Conservation (phyloP, 148 eudicot genomes). For the Vaccinium vitisidaea region DNA sequence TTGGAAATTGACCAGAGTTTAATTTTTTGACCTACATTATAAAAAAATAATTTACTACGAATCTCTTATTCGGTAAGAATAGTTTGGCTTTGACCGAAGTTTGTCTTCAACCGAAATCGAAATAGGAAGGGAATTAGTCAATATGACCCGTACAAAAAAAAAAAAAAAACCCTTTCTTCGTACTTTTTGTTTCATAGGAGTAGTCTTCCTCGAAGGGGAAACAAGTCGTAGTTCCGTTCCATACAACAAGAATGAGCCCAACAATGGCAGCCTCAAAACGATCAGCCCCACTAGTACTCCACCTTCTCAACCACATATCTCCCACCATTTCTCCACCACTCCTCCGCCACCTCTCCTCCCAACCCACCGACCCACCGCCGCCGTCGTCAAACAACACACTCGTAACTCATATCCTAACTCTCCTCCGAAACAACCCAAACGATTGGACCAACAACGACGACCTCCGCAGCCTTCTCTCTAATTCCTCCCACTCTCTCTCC, state of each 20-base stretch:
- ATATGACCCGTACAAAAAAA: too few relatives aligned
- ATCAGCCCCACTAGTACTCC: constrained; percentile 20
- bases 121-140: too few relatives aligned
- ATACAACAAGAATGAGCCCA: constrained; percentile 1
- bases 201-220: not conserved
- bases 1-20: too few relatives aligned
- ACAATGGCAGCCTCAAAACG: constrained; percentile 21
- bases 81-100: too few relatives aligned
- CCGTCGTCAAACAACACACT: constrained; percentile 16
- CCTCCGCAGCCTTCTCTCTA: constrained; percentile 34
- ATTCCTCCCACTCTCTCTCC: constrained; percentile 26
- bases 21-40: too few relatives aligned
- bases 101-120: too few relatives aligned
- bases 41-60: too few relatives aligned
- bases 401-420: constrained; percentile 30
- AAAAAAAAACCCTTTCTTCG: too few relatives aligned
- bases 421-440: constrained; percentile 38
- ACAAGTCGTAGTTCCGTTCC: not conserved
- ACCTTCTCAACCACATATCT: constrained; percentile 25
- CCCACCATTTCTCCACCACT: constrained; percentile 20
- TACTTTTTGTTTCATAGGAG: too few relatives aligned
- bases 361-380: constrained; percentile 18
- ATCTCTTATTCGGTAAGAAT: too few relatives aligned
- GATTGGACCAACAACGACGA: constrained; percentile 38
- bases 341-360: constrained; percentile 36